Evolutionary conservation across 2,329 filamentous ascomycete species (phyloP).

Genomic region (Neoascochyta sp.): DNA sequence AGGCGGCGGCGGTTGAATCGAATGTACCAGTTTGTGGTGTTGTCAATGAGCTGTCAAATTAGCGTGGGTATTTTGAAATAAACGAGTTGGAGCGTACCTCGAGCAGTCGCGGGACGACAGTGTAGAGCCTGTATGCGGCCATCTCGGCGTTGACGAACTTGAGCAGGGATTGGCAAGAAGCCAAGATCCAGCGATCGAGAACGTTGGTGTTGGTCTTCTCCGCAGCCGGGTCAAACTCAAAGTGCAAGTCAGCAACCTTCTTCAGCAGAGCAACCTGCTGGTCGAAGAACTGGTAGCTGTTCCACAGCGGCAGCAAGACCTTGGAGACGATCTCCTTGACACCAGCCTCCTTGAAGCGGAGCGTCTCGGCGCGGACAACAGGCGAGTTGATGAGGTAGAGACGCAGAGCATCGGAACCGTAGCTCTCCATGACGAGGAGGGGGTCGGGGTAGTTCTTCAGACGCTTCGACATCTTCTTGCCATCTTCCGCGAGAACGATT

Average conservation of each 20-base stretch:
- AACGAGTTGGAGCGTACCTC: slow-evolving; percentile 31
- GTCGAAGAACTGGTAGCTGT: slow-evolving; percentile 95
- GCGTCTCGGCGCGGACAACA: slow-evolving; percentile 83
- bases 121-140: slow-evolving; percentile 70
- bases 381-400: slow-evolving; percentile 97
- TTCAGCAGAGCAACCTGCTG: slow-evolving; percentile 81
- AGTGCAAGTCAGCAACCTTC: slow-evolving; percentile 76
- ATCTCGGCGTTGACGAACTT: slow-evolving; percentile 93
- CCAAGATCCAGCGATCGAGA: slow-evolving; percentile 94
- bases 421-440: slow-evolving; percentile 73
- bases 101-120: slow-evolving; percentile 81
- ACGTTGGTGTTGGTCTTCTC: slow-evolving; percentile 80
- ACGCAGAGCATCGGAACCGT: slow-evolving; percentile 86
- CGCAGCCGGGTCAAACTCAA: slow-evolving; percentile 70
- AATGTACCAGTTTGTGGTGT: slow-evolving; percentile 99
- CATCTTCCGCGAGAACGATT: slow-evolving; percentile 88
- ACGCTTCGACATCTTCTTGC: slow-evolving; percentile 98
- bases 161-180: slow-evolving; percentile 84
- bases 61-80: slow-evolving; percentile 1
- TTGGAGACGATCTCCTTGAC: slow-evolving; percentile 95
- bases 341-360: slow-evolving; percentile 85
- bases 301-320: slow-evolving; percentile 88
- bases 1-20: slow-evolving; percentile 86
- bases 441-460: slow-evolving; percentile 96
- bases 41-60: slow-evolving; percentile 65